phyloP scores from a whole-genome alignment of 257 asterid species.

The Penstemon eatonii region DNA sequence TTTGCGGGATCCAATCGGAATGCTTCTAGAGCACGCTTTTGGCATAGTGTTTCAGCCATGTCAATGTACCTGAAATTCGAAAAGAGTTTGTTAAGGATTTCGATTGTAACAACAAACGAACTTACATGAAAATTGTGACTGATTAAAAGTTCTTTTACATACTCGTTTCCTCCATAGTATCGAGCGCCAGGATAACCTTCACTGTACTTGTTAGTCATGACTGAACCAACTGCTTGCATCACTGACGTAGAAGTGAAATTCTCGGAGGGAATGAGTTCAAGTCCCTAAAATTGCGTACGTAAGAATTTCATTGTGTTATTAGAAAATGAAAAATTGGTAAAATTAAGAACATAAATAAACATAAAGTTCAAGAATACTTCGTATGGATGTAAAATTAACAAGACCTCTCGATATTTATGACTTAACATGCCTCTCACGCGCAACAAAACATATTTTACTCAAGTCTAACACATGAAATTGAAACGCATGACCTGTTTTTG shows the following conservation, averaged over 20 bases:
- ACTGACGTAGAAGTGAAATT: constrained; percentile 73
- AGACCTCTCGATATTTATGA: too few relatives aligned
- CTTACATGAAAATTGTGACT: background rate
- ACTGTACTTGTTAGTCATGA: constrained; percentile 93
- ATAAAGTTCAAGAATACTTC: background rate
- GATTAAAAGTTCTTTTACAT: constrained; percentile 22
- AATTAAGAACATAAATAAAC: background rate
- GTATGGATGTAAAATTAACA: background rate
- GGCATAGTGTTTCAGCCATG: constrained; percentile 91
- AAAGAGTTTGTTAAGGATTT: background rate
- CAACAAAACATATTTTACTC: too few relatives aligned
- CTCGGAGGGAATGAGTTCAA: constrained; percentile 80
- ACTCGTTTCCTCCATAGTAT: constrained; percentile 96
- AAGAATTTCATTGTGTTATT: too few relatives aligned
- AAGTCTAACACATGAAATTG: too few relatives aligned
- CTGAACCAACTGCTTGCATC: constrained; percentile 95
- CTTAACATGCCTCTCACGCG: too few relatives aligned
- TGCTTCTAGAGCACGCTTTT: constrained; percentile 82
- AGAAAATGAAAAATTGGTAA: background rate
- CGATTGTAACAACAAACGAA: background rate
- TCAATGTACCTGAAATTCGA: constrained; percentile 63
- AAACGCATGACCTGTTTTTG: too few relatives aligned
- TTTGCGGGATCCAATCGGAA: constrained; percentile 86
- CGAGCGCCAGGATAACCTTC: constrained; percentile 96
- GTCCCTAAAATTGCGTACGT: constrained; percentile 45